Conservation (phyloP, 306 rosid genomes). For the Acacia acuminata region DNA sequence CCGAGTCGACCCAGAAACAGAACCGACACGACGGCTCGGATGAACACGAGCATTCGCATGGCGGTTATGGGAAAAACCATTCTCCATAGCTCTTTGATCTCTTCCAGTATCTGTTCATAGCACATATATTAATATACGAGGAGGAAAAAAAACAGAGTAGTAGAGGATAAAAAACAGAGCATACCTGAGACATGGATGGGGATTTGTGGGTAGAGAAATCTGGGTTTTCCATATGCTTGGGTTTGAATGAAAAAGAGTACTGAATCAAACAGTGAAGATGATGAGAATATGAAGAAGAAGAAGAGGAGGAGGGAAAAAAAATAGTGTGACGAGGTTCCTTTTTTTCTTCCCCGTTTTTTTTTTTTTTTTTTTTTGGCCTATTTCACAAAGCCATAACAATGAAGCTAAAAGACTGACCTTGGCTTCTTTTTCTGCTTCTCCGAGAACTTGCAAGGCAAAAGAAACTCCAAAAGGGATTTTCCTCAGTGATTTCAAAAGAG, state of each 20-base stretch:
- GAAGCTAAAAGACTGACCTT: neutral
- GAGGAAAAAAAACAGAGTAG: neutral
- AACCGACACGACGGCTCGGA: constrained; percentile 76
- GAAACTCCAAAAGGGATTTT: neutral
- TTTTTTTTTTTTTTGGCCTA: neutral
- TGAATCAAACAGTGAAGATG: constrained; percentile 53
- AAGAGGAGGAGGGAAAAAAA: neutral
- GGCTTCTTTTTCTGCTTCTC: neutral
- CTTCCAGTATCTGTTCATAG: constrained; percentile 62
- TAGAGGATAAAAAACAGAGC: neutral
- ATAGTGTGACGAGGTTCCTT: neutral
- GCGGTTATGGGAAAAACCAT: constrained; percentile 81
- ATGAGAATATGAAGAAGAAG: neutral
- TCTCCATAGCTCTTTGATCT: constrained; percentile 75
- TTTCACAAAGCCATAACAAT: neutral
- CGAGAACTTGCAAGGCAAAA: neutral
- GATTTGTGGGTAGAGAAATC: constrained; percentile 56
- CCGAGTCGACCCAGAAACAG: constrained; percentile 81
- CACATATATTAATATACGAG: neutral
- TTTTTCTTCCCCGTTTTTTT: neutral
- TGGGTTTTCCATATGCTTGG: constrained; percentile 29
- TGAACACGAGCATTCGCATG: constrained; percentile 69
- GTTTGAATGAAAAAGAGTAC: neutral
- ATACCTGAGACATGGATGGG: constrained; percentile 75
- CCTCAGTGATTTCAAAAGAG: neutral